Percentiles rank a stretch among this genome's conserved stretches.
These are phyloP conservation scores for Tetracladium marchalianum DNA, from an alignment of 495 filamentous ascomycete genomes.

Conservation along the genomic window DNA sequence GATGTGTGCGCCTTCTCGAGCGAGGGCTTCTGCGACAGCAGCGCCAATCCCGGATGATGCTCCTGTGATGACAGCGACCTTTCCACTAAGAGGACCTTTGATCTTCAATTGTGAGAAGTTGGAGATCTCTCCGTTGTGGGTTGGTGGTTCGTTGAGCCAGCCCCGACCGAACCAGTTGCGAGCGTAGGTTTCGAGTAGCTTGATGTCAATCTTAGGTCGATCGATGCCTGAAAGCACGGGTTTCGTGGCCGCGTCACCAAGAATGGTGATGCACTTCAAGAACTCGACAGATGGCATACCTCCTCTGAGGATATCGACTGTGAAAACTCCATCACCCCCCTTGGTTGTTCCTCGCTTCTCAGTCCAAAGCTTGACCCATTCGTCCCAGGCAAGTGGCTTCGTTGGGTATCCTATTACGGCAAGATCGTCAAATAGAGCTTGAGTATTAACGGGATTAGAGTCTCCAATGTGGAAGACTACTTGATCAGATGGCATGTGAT, in stretches of 20 bases:
- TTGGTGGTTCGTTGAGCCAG: slow-evolving; percentile 49
- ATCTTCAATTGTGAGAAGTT: slow-evolving; percentile 24
- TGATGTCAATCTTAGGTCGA: slow-evolving; percentile 48
- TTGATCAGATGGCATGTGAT: slow-evolving; percentile 40
- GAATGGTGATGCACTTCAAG: slow-evolving; percentile 42
- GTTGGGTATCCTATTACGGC: slow-evolving; percentile 53
- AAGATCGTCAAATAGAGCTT: slow-evolving; percentile 45
- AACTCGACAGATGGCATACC: slow-evolving; percentile 58
- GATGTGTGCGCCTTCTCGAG: slow-evolving; percentile 46
- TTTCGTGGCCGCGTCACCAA: slow-evolving; percentile 46
- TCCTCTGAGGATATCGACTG: slow-evolving; percentile 23
- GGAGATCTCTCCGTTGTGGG: slow-evolving; percentile 25
- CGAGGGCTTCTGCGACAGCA: slow-evolving; percentile 33
- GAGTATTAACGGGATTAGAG: slow-evolving; percentile 47
- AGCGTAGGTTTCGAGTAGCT: slow-evolving; percentile 53
- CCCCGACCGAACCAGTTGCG: slow-evolving; percentile 62
- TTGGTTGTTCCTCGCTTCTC: slow-evolving; percentile 45
- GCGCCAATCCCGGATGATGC: slow-evolving; percentile 47
- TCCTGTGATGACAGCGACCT: slow-evolving; percentile 43
- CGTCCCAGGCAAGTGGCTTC: slow-evolving; percentile 44
- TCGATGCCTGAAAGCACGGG: slow-evolving; percentile 45
- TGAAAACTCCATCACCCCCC: slow-evolving; percentile 51
- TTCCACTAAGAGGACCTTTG: slow-evolving; percentile 42
- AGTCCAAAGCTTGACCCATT: slow-evolving; percentile 54
- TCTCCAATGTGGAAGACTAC: slow-evolving; percentile 57